Percentiles rank a stretch among this genome's conserved stretches.
Conservation (phyloP, 805 yeast genomes). For the Metschnikowia lochheadii region DNA sequence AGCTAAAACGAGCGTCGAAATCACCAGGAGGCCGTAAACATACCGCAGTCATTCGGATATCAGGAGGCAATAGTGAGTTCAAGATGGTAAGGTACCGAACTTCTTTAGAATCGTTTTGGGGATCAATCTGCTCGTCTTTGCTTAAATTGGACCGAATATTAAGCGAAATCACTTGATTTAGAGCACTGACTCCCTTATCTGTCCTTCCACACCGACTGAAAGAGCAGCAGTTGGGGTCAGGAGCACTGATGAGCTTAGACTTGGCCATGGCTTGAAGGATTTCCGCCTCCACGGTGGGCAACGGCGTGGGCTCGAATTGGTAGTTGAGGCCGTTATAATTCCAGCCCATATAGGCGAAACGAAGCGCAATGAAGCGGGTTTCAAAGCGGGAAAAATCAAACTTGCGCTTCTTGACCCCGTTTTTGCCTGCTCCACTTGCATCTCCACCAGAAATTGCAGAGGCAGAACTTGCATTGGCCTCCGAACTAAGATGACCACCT, state of each 20-base stretch:
- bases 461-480: neutral
- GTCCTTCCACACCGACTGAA: conserved; percentile 95
- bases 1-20: conserved; percentile 92
- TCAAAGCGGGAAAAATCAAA: conserved; percentile 64
- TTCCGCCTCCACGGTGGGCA: conserved; percentile 83
- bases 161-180: conserved; percentile 88
- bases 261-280: conserved; percentile 67
- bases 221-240: conserved; percentile 57
- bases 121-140: conserved; percentile 56
- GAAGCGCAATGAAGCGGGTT: conserved; percentile 69
- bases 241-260: conserved; percentile 59
- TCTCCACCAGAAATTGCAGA: neutral
- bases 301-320: conserved; percentile 69
- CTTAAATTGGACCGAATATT: conserved; percentile 66
- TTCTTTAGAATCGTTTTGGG: conserved; percentile 59
- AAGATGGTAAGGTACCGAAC: conserved; percentile 71
- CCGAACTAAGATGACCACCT: neutral
- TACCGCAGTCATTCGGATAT: conserved; percentile 76
- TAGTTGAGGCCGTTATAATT: conserved; percentile 85
- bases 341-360: conserved; percentile 92
- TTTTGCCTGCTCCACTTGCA: neutral
- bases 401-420: conserved; percentile 19
- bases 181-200: conserved; percentile 94
- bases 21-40: conserved; percentile 76
- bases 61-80: conserved; percentile 75